Evolutionary conservation across 148 eudicot species (phyloP), one percentile per base, ranked within the genome.

Genomic region (Silene conica): DNA sequence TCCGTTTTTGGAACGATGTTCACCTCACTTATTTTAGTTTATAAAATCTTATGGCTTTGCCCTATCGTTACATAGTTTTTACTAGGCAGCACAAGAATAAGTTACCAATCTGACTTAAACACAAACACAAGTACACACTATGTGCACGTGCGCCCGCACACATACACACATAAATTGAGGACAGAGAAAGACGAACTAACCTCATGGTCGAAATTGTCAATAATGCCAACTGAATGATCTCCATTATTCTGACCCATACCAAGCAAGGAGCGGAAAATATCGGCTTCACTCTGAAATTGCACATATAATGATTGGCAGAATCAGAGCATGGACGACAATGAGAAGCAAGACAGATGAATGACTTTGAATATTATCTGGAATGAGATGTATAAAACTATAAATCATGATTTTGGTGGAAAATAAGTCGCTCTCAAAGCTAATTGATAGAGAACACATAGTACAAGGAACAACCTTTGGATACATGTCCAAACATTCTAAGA

Each of bases 241-340:
- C n/a, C n/a, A n/a, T n/a, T n/a, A n/a, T n/a, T n/a, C n/a, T n/a
- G n/a, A n/a, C n/a, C n/a, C n/a, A n/a, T n/a, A n/a, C n/a, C n/a
- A 72, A 85, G 84, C 41, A 90, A 64, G 73, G 82, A 80, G 63
- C 75, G 75, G 68, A 89, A 86, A 71, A 84, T 58, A 77, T 85
- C 85, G 63, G 80, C 91, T 86, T 93, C 96, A 81, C 86, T 91
- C 98, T 93, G 92, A 52, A 54, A 80, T 78, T 67, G 50, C 57
- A 69, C n/a, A 65, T 60, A 1, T 28, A 3, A 28, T 28, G 31
- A 28, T 28, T 28, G 31, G 3, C 31, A 28, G 31, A 28, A 28
- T 28, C 31, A 28, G 31, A 28, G 31, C 31, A 28, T 28, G 31
- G 31, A 28, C 1, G 31, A 28, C 31, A 28, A 28, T 28, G 31